Conservation (phyloP, 331 rosid species). For the Acacia pycnantha region DNA sequence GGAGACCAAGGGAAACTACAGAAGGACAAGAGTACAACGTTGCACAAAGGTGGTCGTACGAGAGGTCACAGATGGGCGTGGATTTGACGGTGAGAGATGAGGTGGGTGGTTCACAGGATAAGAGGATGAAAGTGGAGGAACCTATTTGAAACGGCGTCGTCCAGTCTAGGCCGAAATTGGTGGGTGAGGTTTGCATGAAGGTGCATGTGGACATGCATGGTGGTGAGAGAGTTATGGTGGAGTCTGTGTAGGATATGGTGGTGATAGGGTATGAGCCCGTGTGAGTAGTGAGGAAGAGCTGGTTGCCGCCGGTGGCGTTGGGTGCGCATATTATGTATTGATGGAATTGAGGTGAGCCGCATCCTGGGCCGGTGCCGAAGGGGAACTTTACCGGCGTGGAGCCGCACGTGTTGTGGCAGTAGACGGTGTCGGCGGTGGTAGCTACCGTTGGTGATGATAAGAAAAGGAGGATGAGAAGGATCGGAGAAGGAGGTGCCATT, state of each 20-base stretch:
- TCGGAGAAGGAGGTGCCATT: conserved; percentile 15
- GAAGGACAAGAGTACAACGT: conserved; percentile 63
- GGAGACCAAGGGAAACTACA: conserved; percentile 43
- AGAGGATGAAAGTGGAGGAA: conserved; percentile 69
- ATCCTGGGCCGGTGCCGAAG: conserved; percentile 65
- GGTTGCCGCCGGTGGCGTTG: conserved; percentile 12
- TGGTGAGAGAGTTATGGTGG: conserved; percentile 56
- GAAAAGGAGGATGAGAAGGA: conserved; percentile 21
- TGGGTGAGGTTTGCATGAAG: conserved; percentile 44
- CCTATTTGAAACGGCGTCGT: conserved; percentile 59
- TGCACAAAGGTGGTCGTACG: conserved; percentile 58
- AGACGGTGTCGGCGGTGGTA: neutral
- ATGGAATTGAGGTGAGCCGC: conserved; percentile 65
- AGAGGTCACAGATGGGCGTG: conserved; percentile 51
- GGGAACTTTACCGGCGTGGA: conserved; percentile 54
- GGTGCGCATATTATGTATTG: conserved; percentile 47
- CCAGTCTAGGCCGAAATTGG: conserved; percentile 60
- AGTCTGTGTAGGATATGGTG: conserved; percentile 56
- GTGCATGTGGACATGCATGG: conserved; percentile 63
- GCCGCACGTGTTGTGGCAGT: conserved; percentile 57
- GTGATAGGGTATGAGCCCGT: conserved; percentile 55
- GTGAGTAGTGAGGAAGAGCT: conserved; percentile 60
- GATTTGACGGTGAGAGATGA: conserved; percentile 38
- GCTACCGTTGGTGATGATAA: neutral
- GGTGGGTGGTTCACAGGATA: conserved; percentile 50